These are phyloP conservation scores for Penicillium bialowiezense DNA, from an alignment of 495 filamentous ascomycete genomes.

Conservation along the genomic window DNA sequence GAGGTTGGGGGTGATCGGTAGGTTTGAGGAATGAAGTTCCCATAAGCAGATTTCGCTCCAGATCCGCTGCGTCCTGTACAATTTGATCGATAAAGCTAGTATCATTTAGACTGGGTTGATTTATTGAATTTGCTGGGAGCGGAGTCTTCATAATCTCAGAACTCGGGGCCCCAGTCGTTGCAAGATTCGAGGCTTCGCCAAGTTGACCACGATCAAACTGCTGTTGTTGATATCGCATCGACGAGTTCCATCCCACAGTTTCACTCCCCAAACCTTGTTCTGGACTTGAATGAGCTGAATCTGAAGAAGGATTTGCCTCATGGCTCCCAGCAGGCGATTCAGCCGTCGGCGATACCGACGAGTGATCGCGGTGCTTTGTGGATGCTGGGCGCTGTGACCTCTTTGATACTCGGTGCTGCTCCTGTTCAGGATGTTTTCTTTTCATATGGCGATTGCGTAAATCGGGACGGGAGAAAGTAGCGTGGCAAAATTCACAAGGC, in stretches of 20 bases:
- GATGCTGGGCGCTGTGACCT: conserved; percentile 5
- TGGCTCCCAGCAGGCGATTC: not conserved
- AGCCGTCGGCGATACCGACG: conserved; percentile 3
- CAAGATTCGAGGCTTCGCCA: not conserved
- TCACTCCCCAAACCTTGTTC: not conserved
- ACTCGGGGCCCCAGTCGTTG: not conserved
- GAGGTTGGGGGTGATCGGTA: conserved; percentile 5
- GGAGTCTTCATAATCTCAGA: not conserved
- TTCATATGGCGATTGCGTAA: conserved; percentile 35
- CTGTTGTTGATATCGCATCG: not conserved
- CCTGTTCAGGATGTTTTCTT: conserved; percentile 32
- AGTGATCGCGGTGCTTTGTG: conserved; percentile 3
- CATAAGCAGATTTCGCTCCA: conserved; percentile 19
- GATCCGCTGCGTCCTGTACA: conserved; percentile 3
- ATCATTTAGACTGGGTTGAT: not conserved
- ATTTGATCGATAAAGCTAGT: conserved; percentile 8
- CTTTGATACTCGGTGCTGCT: conserved; percentile 12
- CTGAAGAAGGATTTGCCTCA: not conserved
- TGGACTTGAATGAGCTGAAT: not conserved
- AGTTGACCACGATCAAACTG: not conserved
- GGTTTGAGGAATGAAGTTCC: conserved; percentile 14
- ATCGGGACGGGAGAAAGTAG: conserved; percentile 31
- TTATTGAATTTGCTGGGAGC: not conserved
- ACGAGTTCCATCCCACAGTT: not conserved
- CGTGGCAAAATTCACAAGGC: conserved; percentile 27